phyloP scores from a whole-genome alignment of 2,329 filamentous ascomycete genomes.

The Moelleriella libera region DNA sequence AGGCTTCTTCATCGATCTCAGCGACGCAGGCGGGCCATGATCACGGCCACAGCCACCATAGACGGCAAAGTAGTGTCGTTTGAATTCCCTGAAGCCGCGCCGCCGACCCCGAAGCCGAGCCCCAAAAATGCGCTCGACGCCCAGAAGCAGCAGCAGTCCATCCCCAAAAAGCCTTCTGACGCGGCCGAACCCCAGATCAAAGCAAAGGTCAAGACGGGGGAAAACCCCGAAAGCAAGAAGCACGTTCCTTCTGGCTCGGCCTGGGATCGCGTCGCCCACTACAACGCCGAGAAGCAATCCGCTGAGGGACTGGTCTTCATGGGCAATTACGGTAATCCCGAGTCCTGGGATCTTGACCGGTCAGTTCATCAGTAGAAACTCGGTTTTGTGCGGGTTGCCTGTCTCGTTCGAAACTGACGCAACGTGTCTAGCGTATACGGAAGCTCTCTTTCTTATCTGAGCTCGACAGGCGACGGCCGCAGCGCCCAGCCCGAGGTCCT shows the following conservation, averaged over 20 bases:
- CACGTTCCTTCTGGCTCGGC: constrained; percentile 10
- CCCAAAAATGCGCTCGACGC: constrained; percentile 4
- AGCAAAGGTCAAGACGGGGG: background rate
- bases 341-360: constrained; percentile 28
- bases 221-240: constrained; percentile 1
- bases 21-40: constrained; percentile 30
- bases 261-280: constrained; percentile 30
- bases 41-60: constrained; percentile 40
- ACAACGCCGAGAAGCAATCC: constrained; percentile 22
- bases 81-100: constrained; percentile 28
- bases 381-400: background rate
- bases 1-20: constrained; percentile 29
- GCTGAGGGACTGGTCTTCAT: constrained; percentile 33
- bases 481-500: constrained; percentile 24
- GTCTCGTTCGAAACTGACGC: background rate
- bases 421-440: constrained; percentile 22
- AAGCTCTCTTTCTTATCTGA: constrained; percentile 30
- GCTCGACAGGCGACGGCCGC: constrained; percentile 23
- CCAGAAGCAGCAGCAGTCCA: too few species aligned
- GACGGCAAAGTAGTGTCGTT: constrained; percentile 42
- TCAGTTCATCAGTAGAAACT: constrained; percentile 11
- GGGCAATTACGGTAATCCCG: constrained; percentile 29
- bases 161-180: too few species aligned
- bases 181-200: too few species aligned
- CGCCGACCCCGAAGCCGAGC: constrained; percentile 4